Evolutionary conservation across 495 filamentous ascomycete genomes (phyloP).

Genomic region (Hypomontagnella monticulosa): DNA sequence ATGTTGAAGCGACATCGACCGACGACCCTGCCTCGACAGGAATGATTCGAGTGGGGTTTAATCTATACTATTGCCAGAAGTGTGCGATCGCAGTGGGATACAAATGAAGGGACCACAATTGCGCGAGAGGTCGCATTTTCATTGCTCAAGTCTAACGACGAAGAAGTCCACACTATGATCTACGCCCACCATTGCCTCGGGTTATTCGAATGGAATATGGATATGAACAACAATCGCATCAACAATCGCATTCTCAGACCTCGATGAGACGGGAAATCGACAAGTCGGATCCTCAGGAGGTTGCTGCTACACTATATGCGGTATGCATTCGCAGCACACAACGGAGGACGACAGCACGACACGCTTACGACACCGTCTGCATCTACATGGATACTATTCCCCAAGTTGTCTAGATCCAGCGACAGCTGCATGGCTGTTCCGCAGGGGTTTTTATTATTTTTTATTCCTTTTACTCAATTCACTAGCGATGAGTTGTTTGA

Average conservation of each 20-base stretch:
- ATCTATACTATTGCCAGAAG: constrained; percentile 81
- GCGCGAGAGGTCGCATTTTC: background rate
- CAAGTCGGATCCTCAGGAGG: constrained; percentile 3
- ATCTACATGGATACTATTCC: constrained; percentile 20
- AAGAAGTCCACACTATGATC: constrained; percentile 1
- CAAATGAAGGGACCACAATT: constrained; percentile 56
- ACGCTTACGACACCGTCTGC: constrained; percentile 27
- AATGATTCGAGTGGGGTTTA: constrained; percentile 77
- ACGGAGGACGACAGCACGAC: constrained; percentile 10
- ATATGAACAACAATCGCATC: too few species aligned
- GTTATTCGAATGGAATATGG: background rate
- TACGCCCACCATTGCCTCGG: constrained; percentile 8
- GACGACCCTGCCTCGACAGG: constrained; percentile 62
- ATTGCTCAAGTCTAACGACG: constrained; percentile 1
- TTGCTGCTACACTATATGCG: constrained; percentile 10
- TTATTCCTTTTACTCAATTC: background rate
- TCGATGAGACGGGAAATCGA: constrained; percentile 15
- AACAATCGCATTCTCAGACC: too few species aligned
- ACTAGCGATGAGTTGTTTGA: constrained; percentile 12
- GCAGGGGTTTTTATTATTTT: constrained; percentile 9
- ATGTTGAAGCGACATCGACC: constrained; percentile 63
- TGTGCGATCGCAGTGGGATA: constrained; percentile 79
- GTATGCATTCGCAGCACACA: constrained; percentile 1
- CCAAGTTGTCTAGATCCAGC: constrained; percentile 28
- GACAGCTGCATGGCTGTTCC: constrained; percentile 25